Conservation (phyloP, 257 asterid species). For the Solanum arcanum region DNA sequence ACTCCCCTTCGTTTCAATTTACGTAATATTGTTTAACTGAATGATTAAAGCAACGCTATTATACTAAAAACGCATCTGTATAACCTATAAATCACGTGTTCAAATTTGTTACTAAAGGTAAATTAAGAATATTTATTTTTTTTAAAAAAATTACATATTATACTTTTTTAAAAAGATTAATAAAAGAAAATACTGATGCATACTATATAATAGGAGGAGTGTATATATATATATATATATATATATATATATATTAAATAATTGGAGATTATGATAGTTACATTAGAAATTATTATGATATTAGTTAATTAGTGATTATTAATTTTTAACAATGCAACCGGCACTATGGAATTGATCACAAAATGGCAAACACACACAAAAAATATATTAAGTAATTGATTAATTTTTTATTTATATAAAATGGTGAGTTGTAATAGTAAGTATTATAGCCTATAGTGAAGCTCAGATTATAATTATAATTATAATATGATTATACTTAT, state of each 20-base stretch:
- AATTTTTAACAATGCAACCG: slow-evolving; percentile 1
- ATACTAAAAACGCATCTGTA: no score
- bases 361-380: background rate
- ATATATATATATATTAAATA: background rate
- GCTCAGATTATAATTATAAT: background rate
- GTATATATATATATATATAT: background rate
- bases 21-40: background rate
- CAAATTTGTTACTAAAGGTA: no score
- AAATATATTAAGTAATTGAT: background rate
- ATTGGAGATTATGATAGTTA: slow-evolving; percentile 4
- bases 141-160: background rate
- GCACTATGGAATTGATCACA: background rate
- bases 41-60: no score
- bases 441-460: background rate
- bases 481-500: no score
- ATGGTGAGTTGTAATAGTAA: background rate
- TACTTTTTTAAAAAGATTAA: no score
- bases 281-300: background rate
- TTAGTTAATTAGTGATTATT: background rate
- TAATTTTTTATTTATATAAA: background rate
- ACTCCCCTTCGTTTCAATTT: background rate
- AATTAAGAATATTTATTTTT: no score
- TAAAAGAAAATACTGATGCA: background rate
- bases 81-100: background rate
- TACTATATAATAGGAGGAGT: background rate